phyloP scores from a whole-genome alignment of 139 green algal genomes.

The Volvox reticuliferus region DNA sequence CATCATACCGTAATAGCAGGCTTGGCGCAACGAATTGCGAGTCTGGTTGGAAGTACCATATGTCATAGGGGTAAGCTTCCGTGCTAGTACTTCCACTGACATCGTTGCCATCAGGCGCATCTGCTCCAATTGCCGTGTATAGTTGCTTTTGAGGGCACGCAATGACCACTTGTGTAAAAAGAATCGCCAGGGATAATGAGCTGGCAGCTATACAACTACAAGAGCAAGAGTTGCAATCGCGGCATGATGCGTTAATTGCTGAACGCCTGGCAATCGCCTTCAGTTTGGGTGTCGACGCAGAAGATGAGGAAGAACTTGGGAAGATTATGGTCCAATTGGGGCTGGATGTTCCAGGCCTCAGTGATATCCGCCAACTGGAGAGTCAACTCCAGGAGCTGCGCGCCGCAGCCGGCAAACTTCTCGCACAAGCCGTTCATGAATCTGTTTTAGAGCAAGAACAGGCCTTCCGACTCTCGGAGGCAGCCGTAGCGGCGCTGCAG shows the following conservation, averaged over 20 bases:
- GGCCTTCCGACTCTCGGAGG: background rate
- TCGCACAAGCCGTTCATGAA: background rate
- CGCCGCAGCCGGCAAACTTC: background rate
- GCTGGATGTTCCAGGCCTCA: background rate
- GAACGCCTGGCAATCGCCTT: background rate
- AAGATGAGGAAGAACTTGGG: no score
- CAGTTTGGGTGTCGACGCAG: no score
- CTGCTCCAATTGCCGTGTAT: no score
- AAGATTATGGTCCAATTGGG: background rate
- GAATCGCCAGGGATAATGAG: background rate
- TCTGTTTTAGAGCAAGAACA: background rate
- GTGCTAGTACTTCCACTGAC: no score
- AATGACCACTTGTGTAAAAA: background rate
- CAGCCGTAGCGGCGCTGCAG: background rate
- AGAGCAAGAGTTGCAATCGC: background rate
- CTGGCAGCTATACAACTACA: background rate
- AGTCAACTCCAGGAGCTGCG: background rate
- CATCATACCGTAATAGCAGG: no score
- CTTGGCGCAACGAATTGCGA: no score
- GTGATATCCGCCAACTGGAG: background rate
- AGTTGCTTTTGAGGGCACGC: no score
- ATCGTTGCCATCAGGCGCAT: no score
- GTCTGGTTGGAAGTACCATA: no score
- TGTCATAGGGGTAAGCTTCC: no score
- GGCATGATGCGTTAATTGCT: slow-evolving; percentile 2